phyloP scores from a whole-genome alignment of 2,329 filamentous ascomycete genomes.

The Trichophyton mentagrophytes region DNA sequence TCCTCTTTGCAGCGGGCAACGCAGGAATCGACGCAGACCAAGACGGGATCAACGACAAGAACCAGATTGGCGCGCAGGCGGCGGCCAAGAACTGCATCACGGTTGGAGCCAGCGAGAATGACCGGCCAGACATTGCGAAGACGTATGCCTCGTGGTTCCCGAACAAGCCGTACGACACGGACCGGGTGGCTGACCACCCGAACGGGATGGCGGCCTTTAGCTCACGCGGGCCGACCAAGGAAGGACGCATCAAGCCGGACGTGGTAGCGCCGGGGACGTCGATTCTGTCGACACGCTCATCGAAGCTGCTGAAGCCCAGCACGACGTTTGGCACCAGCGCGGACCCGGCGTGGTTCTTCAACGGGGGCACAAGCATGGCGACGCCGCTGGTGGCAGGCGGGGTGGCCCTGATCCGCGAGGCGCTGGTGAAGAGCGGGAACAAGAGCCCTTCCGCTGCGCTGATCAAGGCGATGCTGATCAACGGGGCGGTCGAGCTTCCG shows the following conservation, averaged over 20 bases:
- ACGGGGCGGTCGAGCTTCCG: conserved; percentile 15
- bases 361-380: conserved; percentile 18
- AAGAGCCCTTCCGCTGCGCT: conserved; percentile 15
- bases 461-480: conserved; percentile 19
- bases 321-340: conserved; percentile 6
- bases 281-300: conserved; percentile 14
- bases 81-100: conserved; percentile 20
- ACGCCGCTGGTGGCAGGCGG: conserved; percentile 17
- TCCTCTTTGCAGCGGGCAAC: conserved; percentile 18
- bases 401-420: conserved; percentile 15
- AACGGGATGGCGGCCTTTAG: conserved; percentile 16
- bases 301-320: conserved; percentile 5
- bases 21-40: conserved; percentile 10
- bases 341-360: conserved; percentile 13
- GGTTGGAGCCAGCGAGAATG: conserved; percentile 17
- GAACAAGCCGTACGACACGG: conserved; percentile 7
- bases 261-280: conserved; percentile 17
- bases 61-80: conserved; percentile 14
- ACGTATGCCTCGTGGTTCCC: conserved; percentile 9
- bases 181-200: conserved; percentile 12
- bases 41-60: conserved; percentile 12
- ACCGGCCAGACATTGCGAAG: conserved; percentile 12
- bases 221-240: conserved; percentile 15
- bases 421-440: conserved; percentile 11
- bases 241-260: conserved; percentile 17